Evolutionary conservation across 2,329 filamentous ascomycete species (phyloP), one percentile per base, ranked within the genome.

Genomic region (Daldinia sp.): DNA sequence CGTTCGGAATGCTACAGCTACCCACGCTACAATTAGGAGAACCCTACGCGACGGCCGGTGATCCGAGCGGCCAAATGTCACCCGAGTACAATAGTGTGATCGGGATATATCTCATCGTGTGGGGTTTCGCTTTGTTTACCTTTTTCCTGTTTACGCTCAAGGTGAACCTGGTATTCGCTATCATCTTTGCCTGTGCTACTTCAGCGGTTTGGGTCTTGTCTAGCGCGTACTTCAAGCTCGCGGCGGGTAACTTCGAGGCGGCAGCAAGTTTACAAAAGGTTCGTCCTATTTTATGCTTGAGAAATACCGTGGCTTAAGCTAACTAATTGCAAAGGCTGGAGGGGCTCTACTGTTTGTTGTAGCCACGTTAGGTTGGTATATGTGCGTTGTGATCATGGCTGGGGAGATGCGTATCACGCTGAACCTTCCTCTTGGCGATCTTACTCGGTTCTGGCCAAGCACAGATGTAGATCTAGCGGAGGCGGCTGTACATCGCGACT

Each of bases 371-470:
- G 82, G 82, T 1, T 85, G 82, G 80, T 84, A 84, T 62, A 82
- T 84, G 73, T 79, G 80, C 8, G 78, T 84, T 49, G 82, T 83
- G 4, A 84, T 84, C 59, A 83, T 84, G 80, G 78, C 79, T 1
- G 80, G 78, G 3, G 82, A 85, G 73, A 84, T 84, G 81, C 76
- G 81, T 3, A 79, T 84, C 54, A 78, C 78, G 0, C 62, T 84
- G 34, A 80, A 75, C 25, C 74, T 84, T 2, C 82, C 82, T 0
- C 80, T 85, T 1, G 81, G 82, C 3, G 82, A 85, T 64, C 74
- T 85, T 10, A 83, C 78, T 51, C 80, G 78, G 45, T 80, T 82
- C 55, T 85, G 82, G 82, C 77, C 77, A 0, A 71, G 67, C 29
- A 76, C 77, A 0, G 76, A 80, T 57, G 66, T 76, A 6, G 71